A percentile compares a stretch with the other conserved stretches of the same genome.
Evolutionary conservation across 768 basidiomycete genomes (phyloP).

Genomic region (Podaxis pistillaris): DNA sequence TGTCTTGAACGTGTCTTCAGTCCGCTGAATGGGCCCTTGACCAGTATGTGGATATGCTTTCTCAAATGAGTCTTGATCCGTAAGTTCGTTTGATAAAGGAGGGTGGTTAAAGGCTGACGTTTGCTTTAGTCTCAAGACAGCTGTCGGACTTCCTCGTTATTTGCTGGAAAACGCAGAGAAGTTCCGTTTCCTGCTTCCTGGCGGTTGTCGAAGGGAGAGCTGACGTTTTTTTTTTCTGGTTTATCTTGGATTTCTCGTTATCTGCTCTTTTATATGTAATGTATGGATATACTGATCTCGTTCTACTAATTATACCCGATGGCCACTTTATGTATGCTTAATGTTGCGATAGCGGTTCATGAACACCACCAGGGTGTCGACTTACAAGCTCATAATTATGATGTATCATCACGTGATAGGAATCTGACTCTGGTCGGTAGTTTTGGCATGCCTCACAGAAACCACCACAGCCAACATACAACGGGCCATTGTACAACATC

Average conservation of each 20-base stretch:
- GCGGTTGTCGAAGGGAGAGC: conserved; percentile 44
- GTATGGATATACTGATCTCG: neutral
- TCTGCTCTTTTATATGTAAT: neutral
- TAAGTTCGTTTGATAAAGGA: conserved; percentile 25
- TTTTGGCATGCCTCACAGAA: neutral
- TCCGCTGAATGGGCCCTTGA: neutral
- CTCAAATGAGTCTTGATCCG: conserved; percentile 53
- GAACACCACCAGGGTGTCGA: neutral
- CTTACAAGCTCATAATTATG: no score
- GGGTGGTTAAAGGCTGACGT: neutral
- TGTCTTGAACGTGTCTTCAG: neutral
- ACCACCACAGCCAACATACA: neutral
- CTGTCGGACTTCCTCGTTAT: conserved; percentile 51
- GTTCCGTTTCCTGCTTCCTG: conserved; percentile 54
- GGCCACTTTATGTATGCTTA: neutral
- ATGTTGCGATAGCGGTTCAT: neutral
- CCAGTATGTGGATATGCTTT: conserved; percentile 51
- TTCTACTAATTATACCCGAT: neutral
- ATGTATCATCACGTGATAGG: neutral
- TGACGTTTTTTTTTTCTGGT: neutral
- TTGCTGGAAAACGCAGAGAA: conserved; percentile 47
- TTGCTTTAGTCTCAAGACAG: conserved; percentile 35
- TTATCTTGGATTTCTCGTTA: neutral
- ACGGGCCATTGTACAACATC: neutral
- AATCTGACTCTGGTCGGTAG: neutral